phyloP scores from a whole-genome alignment of 192 early-diverging fungal genomes.

The Linnemannia hyalina region DNA sequence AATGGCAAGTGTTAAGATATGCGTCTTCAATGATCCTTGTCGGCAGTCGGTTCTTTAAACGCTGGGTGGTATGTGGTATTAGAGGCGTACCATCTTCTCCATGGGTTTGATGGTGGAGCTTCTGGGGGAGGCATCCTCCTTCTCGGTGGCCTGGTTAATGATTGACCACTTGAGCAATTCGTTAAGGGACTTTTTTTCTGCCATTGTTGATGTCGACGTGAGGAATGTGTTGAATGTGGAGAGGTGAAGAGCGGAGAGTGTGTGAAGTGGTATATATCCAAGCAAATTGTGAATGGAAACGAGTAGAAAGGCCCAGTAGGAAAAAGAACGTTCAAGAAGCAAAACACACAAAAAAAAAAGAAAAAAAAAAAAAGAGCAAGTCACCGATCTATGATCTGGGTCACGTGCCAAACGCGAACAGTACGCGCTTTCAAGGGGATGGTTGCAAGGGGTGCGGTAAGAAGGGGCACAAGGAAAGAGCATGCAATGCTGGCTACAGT shows the following conservation, averaged over 20 bases:
- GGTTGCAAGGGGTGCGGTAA: background rate
- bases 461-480: background rate
- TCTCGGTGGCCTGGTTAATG: conserved; percentile 72
- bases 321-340: conserved; percentile 16
- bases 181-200: conserved; percentile 64
- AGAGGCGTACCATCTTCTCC: conserved; percentile 42
- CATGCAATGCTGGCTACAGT: background rate
- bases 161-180: conserved; percentile 93
- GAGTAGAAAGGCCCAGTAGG: conserved; percentile 2
- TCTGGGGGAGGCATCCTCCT: conserved; percentile 70
- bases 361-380: background rate
- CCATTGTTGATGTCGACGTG: background rate
- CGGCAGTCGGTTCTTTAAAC: background rate
- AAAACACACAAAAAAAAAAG: background rate
- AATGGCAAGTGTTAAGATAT: background rate
- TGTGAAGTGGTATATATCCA: background rate
- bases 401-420: background rate
- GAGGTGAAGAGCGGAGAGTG: background rate
- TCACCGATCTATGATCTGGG: background rate
- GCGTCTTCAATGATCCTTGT: background rate
- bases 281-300: conserved; percentile 1
- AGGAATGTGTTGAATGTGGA: conserved; percentile 1
- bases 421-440: background rate
- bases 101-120: conserved; percentile 46
- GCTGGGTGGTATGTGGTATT: conserved; percentile 9